phyloP scores from a whole-genome alignment of 176 grass and related monocot genomes.

The Oryza glumipatula region DNA sequence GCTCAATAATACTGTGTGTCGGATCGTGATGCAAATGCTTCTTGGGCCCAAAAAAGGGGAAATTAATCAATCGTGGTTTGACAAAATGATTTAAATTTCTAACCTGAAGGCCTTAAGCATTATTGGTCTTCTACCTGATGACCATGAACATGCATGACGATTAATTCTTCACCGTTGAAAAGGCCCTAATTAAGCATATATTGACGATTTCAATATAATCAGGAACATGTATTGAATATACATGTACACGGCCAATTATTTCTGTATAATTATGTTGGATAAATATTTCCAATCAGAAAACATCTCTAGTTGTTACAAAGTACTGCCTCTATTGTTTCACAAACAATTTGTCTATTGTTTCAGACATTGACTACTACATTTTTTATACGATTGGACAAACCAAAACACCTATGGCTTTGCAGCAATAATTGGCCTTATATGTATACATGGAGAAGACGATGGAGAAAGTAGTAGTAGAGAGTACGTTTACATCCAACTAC shows the following conservation, averaged over 20 bases:
- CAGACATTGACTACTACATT: neutral
- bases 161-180: neutral
- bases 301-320: neutral
- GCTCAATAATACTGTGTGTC: conserved; percentile 7
- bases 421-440: neutral
- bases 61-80: neutral
- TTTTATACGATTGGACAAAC: neutral
- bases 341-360: neutral
- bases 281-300: neutral
- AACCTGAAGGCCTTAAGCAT: neutral
- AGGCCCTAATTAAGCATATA: neutral
- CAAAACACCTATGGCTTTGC: neutral
- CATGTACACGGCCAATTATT: neutral
- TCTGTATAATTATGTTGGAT: neutral
- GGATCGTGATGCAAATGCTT: conserved; percentile 17
- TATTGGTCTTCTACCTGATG: neutral
- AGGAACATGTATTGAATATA: neutral
- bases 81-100: neutral
- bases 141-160: neutral
- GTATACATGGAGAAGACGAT: neutral
- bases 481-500: neutral
- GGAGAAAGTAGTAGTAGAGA: neutral
- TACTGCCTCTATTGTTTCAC: neutral
- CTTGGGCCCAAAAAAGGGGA: neutral
- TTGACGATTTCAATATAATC: too few species aligned